Conservation (phyloP, 257 asterid genomes). For the Euphrasia confusa region DNA sequence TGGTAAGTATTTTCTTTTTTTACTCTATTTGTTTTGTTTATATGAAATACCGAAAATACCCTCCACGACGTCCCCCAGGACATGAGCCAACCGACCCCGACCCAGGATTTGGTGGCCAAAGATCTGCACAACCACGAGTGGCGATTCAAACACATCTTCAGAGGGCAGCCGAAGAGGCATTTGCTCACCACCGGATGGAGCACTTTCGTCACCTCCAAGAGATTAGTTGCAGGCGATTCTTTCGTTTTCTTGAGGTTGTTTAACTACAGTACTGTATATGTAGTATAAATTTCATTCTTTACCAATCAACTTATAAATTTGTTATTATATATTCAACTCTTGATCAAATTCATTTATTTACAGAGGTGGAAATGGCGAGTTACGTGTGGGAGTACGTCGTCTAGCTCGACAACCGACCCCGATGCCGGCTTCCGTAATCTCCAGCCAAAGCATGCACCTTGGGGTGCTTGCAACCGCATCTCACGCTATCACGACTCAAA, state of each 20-base stretch:
- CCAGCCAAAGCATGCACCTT: slow-evolving; percentile 91
- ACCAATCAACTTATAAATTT: too few species aligned
- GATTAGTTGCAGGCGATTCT: slow-evolving; percentile 60
- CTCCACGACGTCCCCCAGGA: slow-evolving; percentile 35
- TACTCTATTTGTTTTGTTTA: background rate
- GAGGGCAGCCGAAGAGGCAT: slow-evolving; percentile 90
- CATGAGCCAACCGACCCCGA: slow-evolving; percentile 71
- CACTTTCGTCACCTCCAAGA: slow-evolving; percentile 71
- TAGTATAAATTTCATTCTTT: too few species aligned
- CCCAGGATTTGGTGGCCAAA: slow-evolving; percentile 79
- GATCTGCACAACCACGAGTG: slow-evolving; percentile 84
- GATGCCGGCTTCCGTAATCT: slow-evolving; percentile 66
- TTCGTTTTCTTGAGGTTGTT: slow-evolving; percentile 63
- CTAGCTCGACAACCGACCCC: slow-evolving; percentile 60
- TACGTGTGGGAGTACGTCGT: slow-evolving; percentile 76
- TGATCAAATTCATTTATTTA: background rate
- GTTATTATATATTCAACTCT: background rate
- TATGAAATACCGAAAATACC: background rate
- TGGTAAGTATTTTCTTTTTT: slow-evolving; percentile 36
- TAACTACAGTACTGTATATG: too few species aligned
- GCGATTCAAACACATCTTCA: slow-evolving; percentile 90
- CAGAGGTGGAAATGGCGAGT: slow-evolving; percentile 65
- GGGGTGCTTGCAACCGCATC: slow-evolving; percentile 89
- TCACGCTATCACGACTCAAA: slow-evolving; percentile 64
- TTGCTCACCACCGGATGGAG: slow-evolving; percentile 86